A percentile compares a stretch with the other conserved stretches of the same genome.
Evolutionary conservation across 768 basidiomycete species (phyloP).

Genomic region (Ephemerocybe angulata): DNA sequence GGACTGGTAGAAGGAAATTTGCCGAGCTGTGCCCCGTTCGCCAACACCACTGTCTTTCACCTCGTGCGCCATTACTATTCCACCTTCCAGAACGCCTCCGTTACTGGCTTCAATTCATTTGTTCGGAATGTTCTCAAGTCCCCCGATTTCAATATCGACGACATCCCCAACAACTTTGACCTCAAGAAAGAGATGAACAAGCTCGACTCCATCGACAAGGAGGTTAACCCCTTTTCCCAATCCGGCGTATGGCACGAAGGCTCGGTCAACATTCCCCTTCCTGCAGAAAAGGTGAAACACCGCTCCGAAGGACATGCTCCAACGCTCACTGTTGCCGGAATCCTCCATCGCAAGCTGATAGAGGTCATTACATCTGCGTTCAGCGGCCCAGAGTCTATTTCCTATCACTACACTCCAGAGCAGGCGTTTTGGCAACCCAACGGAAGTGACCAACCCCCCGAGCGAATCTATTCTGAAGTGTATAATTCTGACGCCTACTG

Average conservation of each 20-base stretch:
- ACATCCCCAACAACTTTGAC: slow-evolving; percentile 3
- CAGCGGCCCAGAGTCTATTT: slow-evolving; percentile 8
- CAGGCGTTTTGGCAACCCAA: slow-evolving; percentile 12
- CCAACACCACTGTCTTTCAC: background rate
- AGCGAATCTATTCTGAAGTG: slow-evolving; percentile 16
- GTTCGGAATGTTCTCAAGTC: background rate
- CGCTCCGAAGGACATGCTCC: slow-evolving; percentile 16
- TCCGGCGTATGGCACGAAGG: slow-evolving; percentile 15
- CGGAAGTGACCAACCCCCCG: background rate
- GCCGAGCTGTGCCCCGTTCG: background rate
- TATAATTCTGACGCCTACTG: slow-evolving; percentile 19
- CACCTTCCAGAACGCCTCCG: background rate
- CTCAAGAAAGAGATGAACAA: background rate
- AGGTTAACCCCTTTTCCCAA: background rate
- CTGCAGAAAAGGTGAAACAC: slow-evolving; percentile 15
- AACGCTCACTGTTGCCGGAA: slow-evolving; percentile 14
- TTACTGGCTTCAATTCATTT: background rate
- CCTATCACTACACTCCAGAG: slow-evolving; percentile 14
- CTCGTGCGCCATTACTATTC: background rate
- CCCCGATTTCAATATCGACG: background rate
- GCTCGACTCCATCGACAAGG: background rate
- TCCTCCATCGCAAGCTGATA: slow-evolving; percentile 9
- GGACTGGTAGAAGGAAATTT: background rate
- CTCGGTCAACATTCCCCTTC: slow-evolving; percentile 23
- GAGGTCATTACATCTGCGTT: slow-evolving; percentile 12